Percentiles rank a stretch among this genome's conserved stretches.
phyloP scores from a whole-genome alignment of 1,284 basidiomycete species.

The Cryptococcus sp. region DNA sequence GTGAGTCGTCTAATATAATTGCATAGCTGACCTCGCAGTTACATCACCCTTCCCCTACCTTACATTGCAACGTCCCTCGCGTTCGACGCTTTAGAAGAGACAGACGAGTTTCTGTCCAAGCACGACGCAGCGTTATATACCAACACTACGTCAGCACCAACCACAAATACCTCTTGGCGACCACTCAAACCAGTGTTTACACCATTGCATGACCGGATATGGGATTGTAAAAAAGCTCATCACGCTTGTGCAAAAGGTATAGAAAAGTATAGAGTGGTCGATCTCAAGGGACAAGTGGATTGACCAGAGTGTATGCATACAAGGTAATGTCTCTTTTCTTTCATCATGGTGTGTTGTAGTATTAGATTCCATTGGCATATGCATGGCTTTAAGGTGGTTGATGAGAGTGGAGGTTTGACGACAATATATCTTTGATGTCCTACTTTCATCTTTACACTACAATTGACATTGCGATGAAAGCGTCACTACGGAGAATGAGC shows the following conservation, averaged over 20 bases:
- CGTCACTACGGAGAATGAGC: not conserved
- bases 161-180: constrained; percentile 26
- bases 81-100: constrained; percentile 69
- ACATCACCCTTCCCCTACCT: constrained; percentile 70
- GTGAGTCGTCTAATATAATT: constrained; percentile 60
- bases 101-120: constrained; percentile 69
- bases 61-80: constrained; percentile 81
- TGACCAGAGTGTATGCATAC: constrained; percentile 8
- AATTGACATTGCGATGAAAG: not conserved
- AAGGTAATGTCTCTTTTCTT: constrained; percentile 3
- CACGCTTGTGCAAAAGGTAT: constrained; percentile 52
- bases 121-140: constrained; percentile 72
- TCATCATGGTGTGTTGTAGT: not conserved
- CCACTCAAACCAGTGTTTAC: constrained; percentile 18
- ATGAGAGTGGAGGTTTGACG: no score
- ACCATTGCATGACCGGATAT: constrained; percentile 43
- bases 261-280: constrained; percentile 56
- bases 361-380: no score
- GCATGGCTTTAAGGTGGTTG: no score
- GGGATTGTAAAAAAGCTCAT: constrained; percentile 57
- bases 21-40: constrained; percentile 58
- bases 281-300: constrained; percentile 58
- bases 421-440: no score
- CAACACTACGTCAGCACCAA: constrained; percentile 24
- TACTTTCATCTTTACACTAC: not conserved